Conservation (phyloP, 2,329 filamentous ascomycete species). For the Colletotrichum phormii region DNA sequence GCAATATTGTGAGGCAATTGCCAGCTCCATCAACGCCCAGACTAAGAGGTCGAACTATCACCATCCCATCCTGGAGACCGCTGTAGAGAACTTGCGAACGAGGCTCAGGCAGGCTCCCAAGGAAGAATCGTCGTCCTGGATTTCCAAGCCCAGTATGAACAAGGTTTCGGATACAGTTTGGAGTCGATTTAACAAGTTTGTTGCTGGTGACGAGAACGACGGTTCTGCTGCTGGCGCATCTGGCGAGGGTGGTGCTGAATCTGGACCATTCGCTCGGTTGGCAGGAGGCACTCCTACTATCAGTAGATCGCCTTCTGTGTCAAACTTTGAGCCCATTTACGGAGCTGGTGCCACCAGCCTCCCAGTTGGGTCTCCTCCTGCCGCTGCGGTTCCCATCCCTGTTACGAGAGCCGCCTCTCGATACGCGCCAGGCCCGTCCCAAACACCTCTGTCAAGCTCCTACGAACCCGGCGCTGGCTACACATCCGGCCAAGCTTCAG, state of each 20-base stretch:
- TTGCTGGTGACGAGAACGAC: slow-evolving; percentile 88
- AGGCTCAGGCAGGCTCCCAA: slow-evolving; percentile 88
- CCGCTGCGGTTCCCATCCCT: slow-evolving; percentile 48
- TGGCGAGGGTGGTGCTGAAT: slow-evolving; percentile 67
- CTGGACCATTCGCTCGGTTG: slow-evolving; percentile 86
- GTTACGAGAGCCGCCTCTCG: slow-evolving; percentile 61
- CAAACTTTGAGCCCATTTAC: slow-evolving; percentile 78
- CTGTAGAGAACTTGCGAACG: slow-evolving; percentile 85
- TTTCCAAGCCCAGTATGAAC: slow-evolving; percentile 94
- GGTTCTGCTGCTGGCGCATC: slow-evolving; percentile 67
- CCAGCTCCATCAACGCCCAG: slow-evolving; percentile 79
- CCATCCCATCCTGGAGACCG: slow-evolving; percentile 77
- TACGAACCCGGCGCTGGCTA: slow-evolving; percentile 3
- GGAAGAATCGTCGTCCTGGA: slow-evolving; percentile 86
- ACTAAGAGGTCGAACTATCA: slow-evolving; percentile 91
- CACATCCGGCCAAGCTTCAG: not conserved
- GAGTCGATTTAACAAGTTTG: slow-evolving; percentile 96
- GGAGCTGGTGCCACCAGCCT: slow-evolving; percentile 60
- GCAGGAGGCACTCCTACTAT: slow-evolving; percentile 80
- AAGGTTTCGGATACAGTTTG: slow-evolving; percentile 93
- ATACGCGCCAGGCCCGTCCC: slow-evolving; percentile 57
- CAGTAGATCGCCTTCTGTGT: slow-evolving; percentile 78
- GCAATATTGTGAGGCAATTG: slow-evolving; percentile 90
- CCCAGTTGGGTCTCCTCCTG: slow-evolving; percentile 44
- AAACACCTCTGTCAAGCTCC: slow-evolving; percentile 41